Percentiles rank a stretch among this genome's conserved stretches.
phyloP scores from a whole-genome alignment of 352 stramenopile genomes.

The Halophytophthora polymorphica region DNA sequence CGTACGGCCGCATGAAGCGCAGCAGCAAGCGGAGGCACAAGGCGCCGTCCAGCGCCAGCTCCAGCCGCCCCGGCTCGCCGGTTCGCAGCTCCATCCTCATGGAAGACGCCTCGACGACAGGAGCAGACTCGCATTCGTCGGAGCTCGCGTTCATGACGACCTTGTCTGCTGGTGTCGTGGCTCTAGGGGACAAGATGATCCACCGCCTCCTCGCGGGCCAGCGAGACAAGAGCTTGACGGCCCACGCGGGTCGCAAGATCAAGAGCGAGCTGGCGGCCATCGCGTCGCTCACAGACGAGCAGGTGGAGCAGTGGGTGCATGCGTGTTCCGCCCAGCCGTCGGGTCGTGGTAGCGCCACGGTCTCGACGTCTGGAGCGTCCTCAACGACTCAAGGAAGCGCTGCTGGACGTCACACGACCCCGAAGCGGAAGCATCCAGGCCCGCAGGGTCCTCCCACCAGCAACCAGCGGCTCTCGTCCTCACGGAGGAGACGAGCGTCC shows the following conservation, averaged over 20 bases:
- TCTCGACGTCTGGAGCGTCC: conserved; percentile 4
- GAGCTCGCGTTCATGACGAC: conserved; percentile 51
- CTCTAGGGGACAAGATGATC: conserved; percentile 44
- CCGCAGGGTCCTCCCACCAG: conserved; percentile 14
- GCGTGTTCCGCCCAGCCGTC: conserved; percentile 21
- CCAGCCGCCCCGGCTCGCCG: conserved; percentile 25
- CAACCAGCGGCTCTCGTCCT: conserved; percentile 29
- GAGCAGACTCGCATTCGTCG: conserved; percentile 26
- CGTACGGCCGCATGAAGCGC: conserved; percentile 66
- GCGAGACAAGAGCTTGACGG: conserved; percentile 45
- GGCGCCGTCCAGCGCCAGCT: conserved; percentile 22
- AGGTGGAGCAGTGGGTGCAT: conserved; percentile 73
- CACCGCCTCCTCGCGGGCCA: conserved; percentile 50
- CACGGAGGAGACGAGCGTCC: conserved; percentile 40
- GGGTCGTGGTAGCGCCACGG: conserved; percentile 5
- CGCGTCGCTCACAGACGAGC: conserved; percentile 50
- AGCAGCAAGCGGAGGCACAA: conserved; percentile 45
- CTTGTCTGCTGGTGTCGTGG: conserved; percentile 35
- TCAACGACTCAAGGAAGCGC: background rate
- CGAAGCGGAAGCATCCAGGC: conserved; percentile 48
- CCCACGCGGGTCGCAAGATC: conserved; percentile 47
- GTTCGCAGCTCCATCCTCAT: conserved; percentile 33
- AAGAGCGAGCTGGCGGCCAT: conserved; percentile 53
- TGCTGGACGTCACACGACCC: conserved; percentile 36
- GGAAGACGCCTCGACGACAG: conserved; percentile 13